Base-by-base conservation (phyloP, 1,284 basidiomycete species). In the Phellopilus nigrolimitatus region DNA sequence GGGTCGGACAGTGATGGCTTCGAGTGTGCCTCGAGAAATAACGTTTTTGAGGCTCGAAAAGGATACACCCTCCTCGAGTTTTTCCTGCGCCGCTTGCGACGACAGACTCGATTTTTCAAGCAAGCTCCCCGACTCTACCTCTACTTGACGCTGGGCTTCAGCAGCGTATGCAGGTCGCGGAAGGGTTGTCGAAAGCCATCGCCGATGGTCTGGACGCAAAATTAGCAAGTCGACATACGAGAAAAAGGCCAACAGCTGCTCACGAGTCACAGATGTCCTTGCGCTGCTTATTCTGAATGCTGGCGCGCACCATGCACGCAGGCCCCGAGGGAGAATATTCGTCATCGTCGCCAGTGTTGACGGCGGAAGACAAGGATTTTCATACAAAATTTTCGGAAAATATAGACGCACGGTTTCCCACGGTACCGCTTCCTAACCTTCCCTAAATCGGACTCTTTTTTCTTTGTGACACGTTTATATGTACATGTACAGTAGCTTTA, bases 1-100 rank as follows among this genome's bases (percentile, higher is more conserved):
- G 0, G 91, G 91, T 31, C 69, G 71, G 42, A 68, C 64, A 0
- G 76, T 84, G 51, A 94, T 73, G 5, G 89, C 84, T 56, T 76
- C 73, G 28, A 89, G 69, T 0, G 84, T 82, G 4, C 71, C 62
- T 15, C 63, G 55, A 45, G 69, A 64, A 54, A 84, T 59, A 15
- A 62, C 62, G 21, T 66, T 70, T 57, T 72, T 64, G 21, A 84
- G 64, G 12, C 68, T 63, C 21, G 60, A 49, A 63, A 83, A 82
- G 0, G 68, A 64, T 1, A 63, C 21, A 6, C 24, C 43, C 15
- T 53, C 43, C 39, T 30, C 19, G n/a, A n/a, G n/a, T n/a, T n/a
- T n/a, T n/a, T n/a, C n/a, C n/a, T n/a, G n/a, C n/a, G n/a, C n/a
- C 12, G 42, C 4, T 45, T n/a, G 8, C 42, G 4, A 17, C 9